These are phyloP conservation scores for Taiozyma sp. DNA, from an alignment of 1,139 yeast genomes.

Conservation along the genomic window DNA sequence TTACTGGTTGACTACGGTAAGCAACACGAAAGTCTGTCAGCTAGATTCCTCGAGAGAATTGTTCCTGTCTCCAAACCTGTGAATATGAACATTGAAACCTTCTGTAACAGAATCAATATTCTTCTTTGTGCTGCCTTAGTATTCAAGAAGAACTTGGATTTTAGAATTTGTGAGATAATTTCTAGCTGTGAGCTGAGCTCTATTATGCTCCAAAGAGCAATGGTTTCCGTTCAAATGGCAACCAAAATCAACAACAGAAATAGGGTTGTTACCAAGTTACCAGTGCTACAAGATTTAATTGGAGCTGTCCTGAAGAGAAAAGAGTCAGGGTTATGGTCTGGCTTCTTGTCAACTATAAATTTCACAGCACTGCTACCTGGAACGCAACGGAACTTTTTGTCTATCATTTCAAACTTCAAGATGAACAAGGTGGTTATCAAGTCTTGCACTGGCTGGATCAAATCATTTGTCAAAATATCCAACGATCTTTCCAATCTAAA, in stretches of 20 bases:
- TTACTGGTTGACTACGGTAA: conserved; percentile 9
- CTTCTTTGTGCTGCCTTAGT: conserved; percentile 10
- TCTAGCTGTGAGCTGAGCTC: conserved; percentile 4
- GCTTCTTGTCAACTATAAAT: conserved; percentile 6
- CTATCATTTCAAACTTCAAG: conserved; percentile 7
- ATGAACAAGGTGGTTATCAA: conserved; percentile 7
- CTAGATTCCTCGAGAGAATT: conserved; percentile 18
- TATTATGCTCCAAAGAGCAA: conserved; percentile 1
- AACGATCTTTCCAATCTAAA: conserved; percentile 1
- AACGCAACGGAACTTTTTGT: conserved; percentile 12
- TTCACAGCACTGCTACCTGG: conserved; percentile 3
- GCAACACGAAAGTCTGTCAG: conserved; percentile 1
- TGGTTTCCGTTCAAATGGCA: conserved; percentile 7
- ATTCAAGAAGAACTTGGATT: conserved; percentile 15
- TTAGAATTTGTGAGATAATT: conserved; percentile 8
- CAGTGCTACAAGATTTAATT: conserved; percentile 5
- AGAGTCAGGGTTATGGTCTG: conserved; percentile 7
- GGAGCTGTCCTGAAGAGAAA: conserved; percentile 1
- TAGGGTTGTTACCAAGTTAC: conserved; percentile 3
- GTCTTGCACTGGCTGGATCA: conserved; percentile 1
- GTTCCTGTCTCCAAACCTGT: conserved; percentile 17
- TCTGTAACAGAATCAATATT: conserved; percentile 20
- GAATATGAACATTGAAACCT: conserved; percentile 7
- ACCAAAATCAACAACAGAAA: conserved; percentile 7
- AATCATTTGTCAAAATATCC: background rate